These are phyloP conservation scores for Clitoria ternatea DNA, from an alignment of 306 rosid genomes.

Conservation along the genomic window DNA sequence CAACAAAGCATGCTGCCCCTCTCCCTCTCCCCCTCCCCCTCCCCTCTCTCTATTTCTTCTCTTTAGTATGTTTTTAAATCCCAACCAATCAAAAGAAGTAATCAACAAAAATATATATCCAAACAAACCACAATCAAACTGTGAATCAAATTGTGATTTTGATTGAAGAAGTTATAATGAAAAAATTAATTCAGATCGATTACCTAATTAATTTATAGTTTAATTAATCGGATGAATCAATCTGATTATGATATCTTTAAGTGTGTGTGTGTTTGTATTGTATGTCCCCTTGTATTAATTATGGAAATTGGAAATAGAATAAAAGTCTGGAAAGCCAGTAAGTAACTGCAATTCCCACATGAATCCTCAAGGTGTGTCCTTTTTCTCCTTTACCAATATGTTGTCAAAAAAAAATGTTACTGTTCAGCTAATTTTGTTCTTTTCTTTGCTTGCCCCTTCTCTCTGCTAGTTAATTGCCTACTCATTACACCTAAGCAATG, in stretches of 20 bases:
- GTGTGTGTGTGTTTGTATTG: conserved; percentile 9
- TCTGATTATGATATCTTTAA: background rate
- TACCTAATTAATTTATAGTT: no score
- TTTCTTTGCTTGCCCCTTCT: conserved; percentile 44
- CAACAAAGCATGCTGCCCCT: conserved; percentile 43
- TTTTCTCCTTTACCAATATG: conserved; percentile 30
- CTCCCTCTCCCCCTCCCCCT: background rate
- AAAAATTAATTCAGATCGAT: no score
- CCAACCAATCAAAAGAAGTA: no score
- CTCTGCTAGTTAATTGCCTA: conserved; percentile 46
- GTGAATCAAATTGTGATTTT: no score
- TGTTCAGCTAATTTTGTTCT: conserved; percentile 38
- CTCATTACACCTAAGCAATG: conserved; percentile 55
- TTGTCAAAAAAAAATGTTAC: conserved; percentile 17
- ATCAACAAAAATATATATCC: no score
- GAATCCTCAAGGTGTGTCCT: conserved; percentile 61
- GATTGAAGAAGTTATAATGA: no score
- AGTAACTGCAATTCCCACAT: conserved; percentile 63
- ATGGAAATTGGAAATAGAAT: conserved; percentile 43
- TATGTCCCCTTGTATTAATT: conserved; percentile 28
- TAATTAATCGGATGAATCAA: no score
- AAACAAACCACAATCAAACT: no score
- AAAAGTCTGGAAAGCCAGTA: conserved; percentile 46
- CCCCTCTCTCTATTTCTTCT: conserved; percentile 9
- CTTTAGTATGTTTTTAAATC: no score